A percentile compares a stretch with the other conserved stretches of the same genome.
Evolutionary conservation across 129 eudicot genomes (phyloP).

Genomic region (Saussurea involucrata): DNA sequence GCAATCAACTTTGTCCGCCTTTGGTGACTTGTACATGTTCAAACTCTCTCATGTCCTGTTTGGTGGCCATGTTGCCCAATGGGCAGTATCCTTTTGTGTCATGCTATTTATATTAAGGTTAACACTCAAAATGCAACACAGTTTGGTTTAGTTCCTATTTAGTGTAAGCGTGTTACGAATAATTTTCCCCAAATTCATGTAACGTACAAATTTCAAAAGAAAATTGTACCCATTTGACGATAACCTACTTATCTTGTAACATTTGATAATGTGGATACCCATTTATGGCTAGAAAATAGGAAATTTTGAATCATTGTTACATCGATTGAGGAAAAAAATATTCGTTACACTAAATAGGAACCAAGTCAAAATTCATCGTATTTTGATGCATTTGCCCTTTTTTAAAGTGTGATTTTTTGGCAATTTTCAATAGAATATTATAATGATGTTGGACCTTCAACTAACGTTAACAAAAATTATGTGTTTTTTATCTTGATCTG

Average conservation of each 20-base stretch:
- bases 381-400: neutral
- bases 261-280: neutral
- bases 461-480: neutral
- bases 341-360: neutral
- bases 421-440: neutral
- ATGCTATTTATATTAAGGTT: neutral
- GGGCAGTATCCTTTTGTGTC: conserved; percentile 80
- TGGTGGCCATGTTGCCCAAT: conserved; percentile 59
- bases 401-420: neutral
- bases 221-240: neutral
- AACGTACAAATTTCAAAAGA: neutral
- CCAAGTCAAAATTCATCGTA: neutral
- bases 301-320: neutral
- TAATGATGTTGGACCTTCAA: neutral
- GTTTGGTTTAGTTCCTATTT: neutral
- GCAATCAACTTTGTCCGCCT: conserved; percentile 73
- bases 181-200: neutral
- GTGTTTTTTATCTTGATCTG: neutral
- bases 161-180: neutral
- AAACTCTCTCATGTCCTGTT: conserved; percentile 60
- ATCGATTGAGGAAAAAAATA: neutral
- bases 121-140: neutral
- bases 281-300: neutral
- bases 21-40: conserved; percentile 90
- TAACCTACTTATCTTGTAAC: neutral